A percentile compares a stretch with the other conserved stretches of the same genome.
phyloP scores from a whole-genome alignment of 108 stramenopile genomes.

The Skeletonema menzelii region DNA sequence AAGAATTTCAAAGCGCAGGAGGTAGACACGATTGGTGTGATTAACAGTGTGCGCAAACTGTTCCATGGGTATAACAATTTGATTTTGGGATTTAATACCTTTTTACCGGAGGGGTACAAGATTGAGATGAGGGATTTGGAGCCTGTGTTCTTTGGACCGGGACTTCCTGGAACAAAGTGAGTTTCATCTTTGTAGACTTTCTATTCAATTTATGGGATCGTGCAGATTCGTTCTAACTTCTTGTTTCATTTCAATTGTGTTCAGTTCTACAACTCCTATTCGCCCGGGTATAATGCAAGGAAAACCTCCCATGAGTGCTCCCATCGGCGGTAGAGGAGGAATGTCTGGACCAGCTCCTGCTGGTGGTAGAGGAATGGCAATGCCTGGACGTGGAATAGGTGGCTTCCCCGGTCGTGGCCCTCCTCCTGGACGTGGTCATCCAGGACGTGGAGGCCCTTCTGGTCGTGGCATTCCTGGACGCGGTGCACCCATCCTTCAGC shows the following conservation, averaged over 20 bases:
- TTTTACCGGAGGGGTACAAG: slow-evolving; percentile 93
- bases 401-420: neutral
- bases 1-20: slow-evolving; percentile 97
- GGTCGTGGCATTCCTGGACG: slow-evolving; percentile 23
- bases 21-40: slow-evolving; percentile 91
- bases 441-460: slow-evolving; percentile 15
- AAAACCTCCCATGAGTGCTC: slow-evolving; percentile 5
- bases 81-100: slow-evolving; percentile 94
- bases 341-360: neutral
- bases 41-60: slow-evolving; percentile 74
- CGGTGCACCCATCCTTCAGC: slow-evolving; percentile 21
- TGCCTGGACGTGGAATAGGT: slow-evolving; percentile 8
- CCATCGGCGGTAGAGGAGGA: neutral
- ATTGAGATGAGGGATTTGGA: slow-evolving; percentile 86
- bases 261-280: neutral
- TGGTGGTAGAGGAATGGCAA: slow-evolving; percentile 20
- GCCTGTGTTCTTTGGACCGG: slow-evolving; percentile 42
- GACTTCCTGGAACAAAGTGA: slow-evolving; percentile 35
- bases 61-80: slow-evolving; percentile 93
- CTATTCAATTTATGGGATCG: neutral
- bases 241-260: neutral
- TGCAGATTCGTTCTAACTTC: neutral
- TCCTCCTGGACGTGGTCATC: slow-evolving; percentile 17
- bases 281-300: slow-evolving; percentile 8
- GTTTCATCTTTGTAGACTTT: neutral